phyloP scores from a whole-genome alignment of 2,329 filamentous ascomycete species.

The Colletotrichum sp. region DNA sequence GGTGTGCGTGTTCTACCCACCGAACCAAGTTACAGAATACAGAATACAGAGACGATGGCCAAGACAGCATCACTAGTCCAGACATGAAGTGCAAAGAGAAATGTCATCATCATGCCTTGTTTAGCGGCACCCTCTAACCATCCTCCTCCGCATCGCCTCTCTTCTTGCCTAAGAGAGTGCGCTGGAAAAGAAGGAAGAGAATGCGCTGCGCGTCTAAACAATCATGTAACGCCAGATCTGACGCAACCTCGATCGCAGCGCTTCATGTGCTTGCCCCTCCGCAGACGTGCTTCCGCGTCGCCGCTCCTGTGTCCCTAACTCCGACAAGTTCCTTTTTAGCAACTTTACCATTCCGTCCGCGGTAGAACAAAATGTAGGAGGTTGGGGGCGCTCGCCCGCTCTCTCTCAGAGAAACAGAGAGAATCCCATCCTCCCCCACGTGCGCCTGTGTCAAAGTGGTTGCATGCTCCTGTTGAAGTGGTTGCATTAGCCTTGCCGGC shows the following conservation, averaged over 20 bases:
- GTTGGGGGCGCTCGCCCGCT: background rate
- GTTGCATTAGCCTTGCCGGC: slow-evolving; percentile 20
- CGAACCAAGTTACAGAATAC: background rate
- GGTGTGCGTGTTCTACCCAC: background rate
- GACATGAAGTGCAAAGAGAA: background rate
- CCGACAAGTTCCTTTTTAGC: background rate
- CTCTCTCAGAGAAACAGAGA: background rate
- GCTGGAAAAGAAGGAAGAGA: background rate
- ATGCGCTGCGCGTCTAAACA: background rate
- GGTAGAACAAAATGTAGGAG: background rate
- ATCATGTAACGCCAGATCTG: background rate
- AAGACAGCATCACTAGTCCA: background rate
- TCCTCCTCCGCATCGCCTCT: background rate
- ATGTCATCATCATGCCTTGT: background rate
- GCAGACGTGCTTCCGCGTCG: background rate
- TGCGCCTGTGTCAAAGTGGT: slow-evolving; percentile 11
- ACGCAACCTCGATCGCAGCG: background rate
- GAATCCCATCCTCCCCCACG: background rate
- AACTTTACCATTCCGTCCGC: background rate
- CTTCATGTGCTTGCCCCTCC: background rate
- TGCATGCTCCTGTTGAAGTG: slow-evolving; percentile 9
- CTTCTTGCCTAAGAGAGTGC: background rate
- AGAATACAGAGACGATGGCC: background rate
- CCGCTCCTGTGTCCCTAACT: background rate
- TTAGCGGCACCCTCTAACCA: background rate